phyloP scores from a whole-genome alignment of 1,139 yeast genomes.

The Hansenula lynferdii region DNA sequence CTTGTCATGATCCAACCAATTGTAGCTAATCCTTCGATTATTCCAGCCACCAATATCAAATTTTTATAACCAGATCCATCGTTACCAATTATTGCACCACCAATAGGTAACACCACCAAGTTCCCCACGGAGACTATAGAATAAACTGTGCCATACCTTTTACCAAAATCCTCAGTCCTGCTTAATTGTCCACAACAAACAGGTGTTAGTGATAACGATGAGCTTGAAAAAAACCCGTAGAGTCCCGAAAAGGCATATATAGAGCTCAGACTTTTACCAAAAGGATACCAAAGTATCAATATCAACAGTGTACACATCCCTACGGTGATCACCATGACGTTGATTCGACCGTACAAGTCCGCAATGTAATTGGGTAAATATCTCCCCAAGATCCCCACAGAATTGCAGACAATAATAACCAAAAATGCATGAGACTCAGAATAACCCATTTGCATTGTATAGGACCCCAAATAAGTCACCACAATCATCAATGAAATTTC shows the following conservation, averaged over 20 bases:
- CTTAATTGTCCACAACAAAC: slow-evolving; percentile 25
- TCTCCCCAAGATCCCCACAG: slow-evolving; percentile 57
- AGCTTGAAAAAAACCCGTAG: slow-evolving; percentile 50
- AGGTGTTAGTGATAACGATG: slow-evolving; percentile 42
- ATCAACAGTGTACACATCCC: slow-evolving; percentile 31
- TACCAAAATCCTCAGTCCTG: slow-evolving; percentile 42
- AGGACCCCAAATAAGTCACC: slow-evolving; percentile 46
- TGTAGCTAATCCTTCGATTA: slow-evolving; percentile 11
- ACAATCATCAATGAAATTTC: slow-evolving; percentile 49
- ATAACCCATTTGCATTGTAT: slow-evolving; percentile 40
- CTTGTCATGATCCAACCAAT: slow-evolving; percentile 28
- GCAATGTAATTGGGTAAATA: slow-evolving; percentile 34
- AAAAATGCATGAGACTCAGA: slow-evolving; percentile 37
- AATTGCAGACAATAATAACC: slow-evolving; percentile 23
- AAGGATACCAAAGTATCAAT: slow-evolving; percentile 42
- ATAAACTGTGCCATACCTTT: slow-evolving; percentile 41
- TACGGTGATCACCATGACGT: slow-evolving; percentile 42
- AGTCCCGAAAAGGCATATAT: slow-evolving; percentile 26
- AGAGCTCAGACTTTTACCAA: slow-evolving; percentile 45
- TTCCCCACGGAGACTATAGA: slow-evolving; percentile 38
- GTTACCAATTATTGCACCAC: slow-evolving; percentile 42
- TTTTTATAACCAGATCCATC: slow-evolving; percentile 18
- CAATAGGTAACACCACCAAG: slow-evolving; percentile 43
- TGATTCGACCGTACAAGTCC: slow-evolving; percentile 37
- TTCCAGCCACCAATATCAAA: slow-evolving; percentile 15